Conservation (phyloP, 495 filamentous ascomycete species). For the Annulohypoxylon maeteangense region DNA sequence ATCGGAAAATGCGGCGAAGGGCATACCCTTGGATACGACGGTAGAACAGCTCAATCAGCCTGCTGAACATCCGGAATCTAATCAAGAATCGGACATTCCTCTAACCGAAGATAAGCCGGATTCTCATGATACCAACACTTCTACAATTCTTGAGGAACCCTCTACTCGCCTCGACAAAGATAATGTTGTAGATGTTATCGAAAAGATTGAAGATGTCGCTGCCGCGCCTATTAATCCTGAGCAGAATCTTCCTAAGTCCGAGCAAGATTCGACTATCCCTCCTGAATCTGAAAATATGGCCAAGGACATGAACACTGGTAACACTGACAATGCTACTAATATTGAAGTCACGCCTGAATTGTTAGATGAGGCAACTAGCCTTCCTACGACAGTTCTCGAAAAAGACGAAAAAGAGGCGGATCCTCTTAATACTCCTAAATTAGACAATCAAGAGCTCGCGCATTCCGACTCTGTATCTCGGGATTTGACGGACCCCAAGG, state of each 20-base stretch:
- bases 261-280: not conserved
- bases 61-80: not conserved
- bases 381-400: conserved; percentile 44
- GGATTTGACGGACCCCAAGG: conserved; percentile 28
- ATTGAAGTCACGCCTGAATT: conserved; percentile 18
- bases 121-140: not conserved
- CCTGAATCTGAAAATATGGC: not conserved
- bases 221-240: not conserved
- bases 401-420: conserved; percentile 56
- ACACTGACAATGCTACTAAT: not conserved
- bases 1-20: conserved; percentile 17
- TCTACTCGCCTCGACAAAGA: not conserved
- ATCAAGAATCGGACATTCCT: not conserved
- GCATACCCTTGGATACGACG: conserved; percentile 9
- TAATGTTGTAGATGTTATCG: not conserved
- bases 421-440: not conserved
- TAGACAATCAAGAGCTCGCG: conserved; percentile 6
- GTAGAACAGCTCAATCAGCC: not conserved
- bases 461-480: conserved; percentile 27
- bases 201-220: not conserved
- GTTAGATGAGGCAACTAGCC: conserved; percentile 12
- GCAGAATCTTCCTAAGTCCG: not conserved
- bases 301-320: not conserved
- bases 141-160: not conserved
- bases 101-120: not conserved